Percentiles rank a stretch among this genome's conserved stretches.
Evolutionary conservation across 164 flowering plant genomes (phyloP).

Genomic region (Aristolochia fimbriata): DNA sequence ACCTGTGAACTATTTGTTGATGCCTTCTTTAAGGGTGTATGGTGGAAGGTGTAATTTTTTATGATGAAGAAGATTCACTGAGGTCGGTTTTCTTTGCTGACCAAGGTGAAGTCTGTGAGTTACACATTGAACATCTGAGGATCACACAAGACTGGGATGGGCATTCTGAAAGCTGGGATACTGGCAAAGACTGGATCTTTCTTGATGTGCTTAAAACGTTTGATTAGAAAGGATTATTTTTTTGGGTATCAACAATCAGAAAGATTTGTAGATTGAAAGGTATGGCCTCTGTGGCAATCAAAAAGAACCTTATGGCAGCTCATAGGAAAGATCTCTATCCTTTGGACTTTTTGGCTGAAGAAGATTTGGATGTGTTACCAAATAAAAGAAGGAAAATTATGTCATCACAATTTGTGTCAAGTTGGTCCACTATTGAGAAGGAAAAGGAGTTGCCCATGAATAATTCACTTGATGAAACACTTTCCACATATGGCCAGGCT

Average conservation of each 20-base stretch:
- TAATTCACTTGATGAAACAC: too few relatives aligned
- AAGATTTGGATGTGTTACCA: constrained; percentile 51
- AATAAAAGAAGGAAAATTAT: constrained; percentile 18
- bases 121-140: constrained; percentile 28
- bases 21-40: constrained; percentile 42
- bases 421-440: background rate
- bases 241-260: constrained; percentile 40
- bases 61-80: constrained; percentile 33
- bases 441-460: background rate
- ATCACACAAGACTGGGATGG: constrained; percentile 57
- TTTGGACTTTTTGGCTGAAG: constrained; percentile 11
- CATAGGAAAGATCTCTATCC: background rate
- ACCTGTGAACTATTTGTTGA: constrained; percentile 76
- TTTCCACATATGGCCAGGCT: background rate
- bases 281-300: constrained; percentile 22
- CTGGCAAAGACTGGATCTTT: constrained; percentile 49
- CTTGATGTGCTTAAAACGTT: constrained; percentile 39
- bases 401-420: background rate
- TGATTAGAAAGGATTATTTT: constrained; percentile 18
- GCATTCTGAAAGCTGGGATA: constrained; percentile 28
- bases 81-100: constrained; percentile 76
- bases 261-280: constrained; percentile 16
- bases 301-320: constrained; percentile 1
- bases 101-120: constrained; percentile 55
- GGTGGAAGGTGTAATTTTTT: constrained; percentile 87